Evolutionary conservation across 1,284 basidiomycete species (phyloP).

Genomic region (Singerocomus inundabilis): DNA sequence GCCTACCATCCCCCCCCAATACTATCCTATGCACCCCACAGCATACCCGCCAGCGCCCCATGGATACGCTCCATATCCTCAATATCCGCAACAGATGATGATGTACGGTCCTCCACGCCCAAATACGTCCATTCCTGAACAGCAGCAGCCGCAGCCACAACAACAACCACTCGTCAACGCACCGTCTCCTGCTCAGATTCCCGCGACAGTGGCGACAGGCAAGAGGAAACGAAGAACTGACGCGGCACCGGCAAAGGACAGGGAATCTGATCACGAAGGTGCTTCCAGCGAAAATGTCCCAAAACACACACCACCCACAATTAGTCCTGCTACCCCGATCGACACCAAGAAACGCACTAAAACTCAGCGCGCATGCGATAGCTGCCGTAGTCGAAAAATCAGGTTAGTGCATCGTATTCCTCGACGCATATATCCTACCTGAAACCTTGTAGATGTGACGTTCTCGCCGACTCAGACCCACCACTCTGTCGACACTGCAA

Average conservation of each 20-base stretch:
- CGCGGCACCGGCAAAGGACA: slow-evolving; percentile 41
- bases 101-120: slow-evolving; percentile 55
- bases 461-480: slow-evolving; percentile 70
- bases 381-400: slow-evolving; percentile 92
- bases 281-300: slow-evolving; percentile 47
- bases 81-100: slow-evolving; percentile 64
- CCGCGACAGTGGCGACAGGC: slow-evolving; percentile 33
- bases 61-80: slow-evolving; percentile 55
- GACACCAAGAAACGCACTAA: slow-evolving; percentile 86
- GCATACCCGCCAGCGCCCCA: slow-evolving; percentile 48
- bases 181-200: slow-evolving; percentile 37
- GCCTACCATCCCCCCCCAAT: slow-evolving; percentile 47
- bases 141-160: slow-evolving; percentile 28
- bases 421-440: slow-evolving; percentile 15
- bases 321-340: slow-evolving; percentile 31
- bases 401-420: slow-evolving; percentile 41
- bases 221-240: slow-evolving; percentile 69
- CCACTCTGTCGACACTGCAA: slow-evolving; percentile 84
- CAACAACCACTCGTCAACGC: slow-evolving; percentile 30
- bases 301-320: slow-evolving; percentile 35
- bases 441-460: slow-evolving; percentile 61
- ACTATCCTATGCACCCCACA: slow-evolving; percentile 58
- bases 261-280: slow-evolving; percentile 57
- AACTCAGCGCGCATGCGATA: slow-evolving; percentile 88
- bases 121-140: slow-evolving; percentile 31